Evolutionary conservation across 768 basidiomycete genomes (phyloP), one percentile per base, ranked within the genome.

Genomic region (Suillus tomentosus): DNA sequence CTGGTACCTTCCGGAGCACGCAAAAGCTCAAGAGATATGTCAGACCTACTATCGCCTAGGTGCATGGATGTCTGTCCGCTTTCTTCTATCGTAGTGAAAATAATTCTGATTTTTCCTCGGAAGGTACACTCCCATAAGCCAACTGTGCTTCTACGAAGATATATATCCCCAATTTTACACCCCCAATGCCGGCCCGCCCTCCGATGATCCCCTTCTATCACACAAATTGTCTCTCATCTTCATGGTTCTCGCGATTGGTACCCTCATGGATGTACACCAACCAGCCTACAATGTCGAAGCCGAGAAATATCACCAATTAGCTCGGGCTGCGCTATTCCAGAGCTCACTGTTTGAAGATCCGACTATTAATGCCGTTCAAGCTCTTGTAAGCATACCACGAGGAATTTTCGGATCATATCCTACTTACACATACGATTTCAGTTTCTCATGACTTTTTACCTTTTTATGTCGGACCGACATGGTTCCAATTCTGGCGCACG

Each of bases 371-470:
- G 85, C 88, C 40, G 86, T 90, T 39, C 88, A 90, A 71, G 81
- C 88, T 39, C 72, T 90, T 76, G 88, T 86, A 74, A 68, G 86
- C 78, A 53, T 56, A 27, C 0, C 60, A 34, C 67, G 61, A 39
- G 17, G 81, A 84, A 80, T 79, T 80, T 31, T 81, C 79, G 64
- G 15, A 14, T 31, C 42, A 36, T 13, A 42, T 43, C 14, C 80
- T 19, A 3, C 73, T 63, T 70, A 80, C n/a, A 80, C 79, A 4
- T 37, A 50, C n/a, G 77, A 22, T 60, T 47, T 37, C 65, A 90
- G 88, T 87, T 83, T 72, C 78, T 90, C 64, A 90, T 90, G 87
- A 83, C 87, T 11, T 88, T 82, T 70, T 90, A 88, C 70, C 79
- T 89, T 42, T 89, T 89, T 76, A 78, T 89, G 60, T 81, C 83